Conservation (phyloP, 139 green algal genomes). For the Coccomyxa sp. region DNA sequence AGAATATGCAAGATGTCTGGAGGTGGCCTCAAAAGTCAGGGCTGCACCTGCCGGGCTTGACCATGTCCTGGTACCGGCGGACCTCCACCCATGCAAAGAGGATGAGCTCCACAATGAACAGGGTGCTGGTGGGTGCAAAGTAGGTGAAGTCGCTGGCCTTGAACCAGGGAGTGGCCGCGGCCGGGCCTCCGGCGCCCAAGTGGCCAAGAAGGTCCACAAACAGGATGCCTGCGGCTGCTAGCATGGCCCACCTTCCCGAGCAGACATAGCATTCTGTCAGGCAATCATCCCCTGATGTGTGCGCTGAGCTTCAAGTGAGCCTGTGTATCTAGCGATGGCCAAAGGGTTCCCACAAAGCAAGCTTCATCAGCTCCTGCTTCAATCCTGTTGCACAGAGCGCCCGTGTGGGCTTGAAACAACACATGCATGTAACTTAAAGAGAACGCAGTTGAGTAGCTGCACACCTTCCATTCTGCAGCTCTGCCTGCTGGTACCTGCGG, state of each 20-base stretch:
- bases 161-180: slow-evolving; percentile 16
- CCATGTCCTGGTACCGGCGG: slow-evolving; percentile 46
- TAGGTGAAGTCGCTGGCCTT: slow-evolving; percentile 33
- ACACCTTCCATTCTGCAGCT: slow-evolving; percentile 55
- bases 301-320: not conserved
- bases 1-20: no score
- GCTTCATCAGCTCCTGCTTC: not conserved
- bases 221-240: slow-evolving; percentile 52
- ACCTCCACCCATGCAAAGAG: slow-evolving; percentile 71
- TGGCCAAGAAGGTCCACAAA: slow-evolving; percentile 24
- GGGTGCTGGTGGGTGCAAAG: slow-evolving; percentile 36
- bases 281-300: slow-evolving; percentile 16
- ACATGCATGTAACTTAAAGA: not conserved
- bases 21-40: no score
- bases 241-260: slow-evolving; percentile 9
- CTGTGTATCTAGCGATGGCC: not conserved
- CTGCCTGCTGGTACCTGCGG: slow-evolving; percentile 33
- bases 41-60: slow-evolving; percentile 15
- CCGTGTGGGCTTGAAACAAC: not conserved
- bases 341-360: not conserved
- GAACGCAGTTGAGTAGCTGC: slow-evolving; percentile 2
- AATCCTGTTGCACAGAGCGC: not conserved
- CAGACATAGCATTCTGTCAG: not conserved
- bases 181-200: slow-evolving; percentile 6
- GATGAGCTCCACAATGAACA: slow-evolving; percentile 62